A percentile compares a stretch with the other conserved stretches of the same genome.
These are phyloP conservation scores for Auriscalpium orientale DNA, from an alignment of 768 basidiomycete genomes.

Conservation along the genomic window DNA sequence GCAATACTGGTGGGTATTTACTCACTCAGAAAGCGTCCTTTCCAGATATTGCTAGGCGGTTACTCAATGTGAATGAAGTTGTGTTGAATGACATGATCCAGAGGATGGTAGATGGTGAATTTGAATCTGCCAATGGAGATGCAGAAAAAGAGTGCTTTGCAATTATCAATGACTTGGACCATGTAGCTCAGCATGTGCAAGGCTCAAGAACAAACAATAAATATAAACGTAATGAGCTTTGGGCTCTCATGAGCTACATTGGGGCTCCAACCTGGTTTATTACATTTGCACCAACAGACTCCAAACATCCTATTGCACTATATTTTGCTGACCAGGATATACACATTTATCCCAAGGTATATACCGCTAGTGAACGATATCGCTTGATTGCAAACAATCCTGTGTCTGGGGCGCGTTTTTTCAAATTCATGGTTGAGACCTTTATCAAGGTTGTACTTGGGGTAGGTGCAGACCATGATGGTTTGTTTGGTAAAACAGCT, in stretches of 20 bases:
- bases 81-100: conserved; percentile 1
- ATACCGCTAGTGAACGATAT: neutral
- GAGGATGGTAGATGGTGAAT: neutral
- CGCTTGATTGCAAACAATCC: conserved; percentile 8
- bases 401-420: conserved; percentile 14
- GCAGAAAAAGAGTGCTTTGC: conserved; percentile 7
- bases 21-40: conserved; percentile 4
- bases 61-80: conserved; percentile 1
- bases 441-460: conserved; percentile 11
- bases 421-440: conserved; percentile 10
- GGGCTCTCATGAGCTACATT: conserved; percentile 7
- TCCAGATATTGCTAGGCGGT: neutral
- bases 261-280: conserved; percentile 18
- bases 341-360: neutral
- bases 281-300: conserved; percentile 16
- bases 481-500: conserved; percentile 13
- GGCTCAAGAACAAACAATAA: conserved; percentile 11
- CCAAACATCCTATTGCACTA: conserved; percentile 13
- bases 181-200: conserved; percentile 8
- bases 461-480: neutral
- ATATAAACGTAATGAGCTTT: conserved; percentile 14
- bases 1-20: conserved; percentile 9
- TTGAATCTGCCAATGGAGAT: neutral
- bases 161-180: conserved; percentile 9
- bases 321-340: conserved; percentile 10